These are phyloP conservation scores for Phytophthora citricola DNA, from an alignment of 352 stramenopile genomes.

Conservation along the genomic window DNA sequence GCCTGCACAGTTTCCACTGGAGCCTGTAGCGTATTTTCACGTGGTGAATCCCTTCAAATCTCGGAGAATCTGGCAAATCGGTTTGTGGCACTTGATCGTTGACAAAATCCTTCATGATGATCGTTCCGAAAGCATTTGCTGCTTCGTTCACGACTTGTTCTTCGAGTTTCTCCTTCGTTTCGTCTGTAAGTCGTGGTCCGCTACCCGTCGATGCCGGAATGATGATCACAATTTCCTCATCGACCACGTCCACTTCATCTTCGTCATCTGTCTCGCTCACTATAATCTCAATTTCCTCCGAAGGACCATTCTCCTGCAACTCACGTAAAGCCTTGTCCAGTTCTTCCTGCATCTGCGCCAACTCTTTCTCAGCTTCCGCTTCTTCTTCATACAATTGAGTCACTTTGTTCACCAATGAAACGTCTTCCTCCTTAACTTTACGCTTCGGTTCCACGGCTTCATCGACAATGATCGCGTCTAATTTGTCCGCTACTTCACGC, in stretches of 20 bases:
- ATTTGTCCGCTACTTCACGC: constrained; percentile 6
- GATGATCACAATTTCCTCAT: constrained; percentile 16
- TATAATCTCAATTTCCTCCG: constrained; percentile 24
- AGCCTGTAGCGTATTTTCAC: constrained; percentile 1
- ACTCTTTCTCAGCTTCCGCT: constrained; percentile 16
- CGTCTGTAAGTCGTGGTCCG: constrained; percentile 15
- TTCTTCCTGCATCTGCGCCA: constrained; percentile 21
- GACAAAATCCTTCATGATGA: constrained; percentile 27
- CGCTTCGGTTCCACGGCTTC: not conserved
- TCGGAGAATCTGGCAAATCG: constrained; percentile 1
- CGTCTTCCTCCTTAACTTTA: not conserved
- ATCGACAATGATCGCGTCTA: constrained; percentile 24
- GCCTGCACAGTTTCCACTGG: not conserved
- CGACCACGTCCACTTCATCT: constrained; percentile 4
- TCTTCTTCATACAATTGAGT: constrained; percentile 27
- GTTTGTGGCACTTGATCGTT: not conserved
- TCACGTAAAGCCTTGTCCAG: constrained; percentile 9
- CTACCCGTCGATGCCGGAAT: constrained; percentile 13
- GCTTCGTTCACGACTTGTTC: constrained; percentile 14
- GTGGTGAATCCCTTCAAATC: constrained; percentile 13
- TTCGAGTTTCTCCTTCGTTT: constrained; percentile 16
- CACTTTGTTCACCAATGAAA: constrained; percentile 9
- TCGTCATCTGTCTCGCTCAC: constrained; percentile 19
- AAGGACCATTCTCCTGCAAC: not conserved
- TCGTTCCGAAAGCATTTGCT: constrained; percentile 13